Evolutionary conservation across 1,284 basidiomycete species (phyloP), one percentile per base, ranked within the genome.

Genomic region (Cryptococcus maquisensis): DNA sequence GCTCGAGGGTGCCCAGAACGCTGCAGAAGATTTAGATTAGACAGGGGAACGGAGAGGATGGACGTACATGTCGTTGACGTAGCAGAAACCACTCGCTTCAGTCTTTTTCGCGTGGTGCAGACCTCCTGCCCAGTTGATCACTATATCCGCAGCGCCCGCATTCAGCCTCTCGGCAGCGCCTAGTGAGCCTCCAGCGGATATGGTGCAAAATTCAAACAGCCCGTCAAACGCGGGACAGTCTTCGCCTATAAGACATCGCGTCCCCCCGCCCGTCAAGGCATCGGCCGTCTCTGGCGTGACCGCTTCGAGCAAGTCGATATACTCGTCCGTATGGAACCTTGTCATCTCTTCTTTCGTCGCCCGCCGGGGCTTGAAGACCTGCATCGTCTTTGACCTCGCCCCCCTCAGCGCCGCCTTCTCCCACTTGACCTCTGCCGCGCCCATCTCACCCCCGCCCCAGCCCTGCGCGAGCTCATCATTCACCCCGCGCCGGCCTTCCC

Each of bases 161-260:
- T 89, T 84, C 52, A 98, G 80, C 23, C 86, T 81, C 56, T 88
- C 83, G 0, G 95, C 92, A 5, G 90, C 94, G 59, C 83, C 90
- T 69, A 94, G 86, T 3, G 90, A 92, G 1, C 96, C 96, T 15
- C 96, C 95, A 0, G 95, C 93, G 0, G 91, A 95, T 54, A 98
- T 95, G 2, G 91, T 87, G 72, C 94, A 97, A 69, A 97, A 98
- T 67, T 98, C 96, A 65, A 94, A 98, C 0, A 98, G 79, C 0
- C 95, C 96, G 63, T 97, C 95, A 64, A 96, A 98, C 0, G 92
- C 84, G 2, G 95, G 95, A 67, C 97, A 98, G 72, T 98, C 95
- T 57, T 98, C 93, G 37, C 93, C 92, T 24, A 90, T 83, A 28
- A 94, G 79, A 72, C 91, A 95, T 74, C 88, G 80, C 49, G 84